Conservation (phyloP, 306 rosid species). For the Vigna trinervia region DNA sequence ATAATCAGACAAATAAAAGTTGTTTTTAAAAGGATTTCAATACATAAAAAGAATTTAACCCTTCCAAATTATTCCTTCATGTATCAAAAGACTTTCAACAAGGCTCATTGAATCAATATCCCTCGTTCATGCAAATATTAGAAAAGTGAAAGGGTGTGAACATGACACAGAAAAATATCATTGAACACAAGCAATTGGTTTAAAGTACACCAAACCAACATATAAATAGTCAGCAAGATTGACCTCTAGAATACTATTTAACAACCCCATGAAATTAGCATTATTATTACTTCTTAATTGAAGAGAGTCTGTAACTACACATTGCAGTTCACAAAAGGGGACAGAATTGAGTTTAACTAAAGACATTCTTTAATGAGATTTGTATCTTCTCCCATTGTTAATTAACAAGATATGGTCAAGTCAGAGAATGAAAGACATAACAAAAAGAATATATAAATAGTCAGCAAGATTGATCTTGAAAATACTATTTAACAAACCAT, state of each 20-base stretch:
- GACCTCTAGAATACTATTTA: background rate
- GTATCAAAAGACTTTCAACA: constrained; percentile 11
- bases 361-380: background rate
- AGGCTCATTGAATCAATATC: background rate
- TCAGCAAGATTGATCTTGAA: constrained; percentile 1
- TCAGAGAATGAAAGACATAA: background rate
- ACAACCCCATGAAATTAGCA: background rate
- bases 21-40: background rate
- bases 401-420: background rate
- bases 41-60: background rate
- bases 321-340: background rate
- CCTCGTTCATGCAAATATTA: constrained; percentile 13
- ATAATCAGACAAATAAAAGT: background rate
- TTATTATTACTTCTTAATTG: background rate
- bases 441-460: background rate
- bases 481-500: background rate
- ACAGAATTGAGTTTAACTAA: background rate
- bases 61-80: background rate
- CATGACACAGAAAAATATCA: background rate
- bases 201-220: background rate
- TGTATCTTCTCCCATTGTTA: background rate
- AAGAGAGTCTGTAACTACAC: background rate
- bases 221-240: constrained; percentile 8
- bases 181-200: background rate
- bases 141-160: background rate